Base-by-base conservation (phyloP, 2,329 filamentous ascomycete species). In the Colletotrichum sp. region DNA sequence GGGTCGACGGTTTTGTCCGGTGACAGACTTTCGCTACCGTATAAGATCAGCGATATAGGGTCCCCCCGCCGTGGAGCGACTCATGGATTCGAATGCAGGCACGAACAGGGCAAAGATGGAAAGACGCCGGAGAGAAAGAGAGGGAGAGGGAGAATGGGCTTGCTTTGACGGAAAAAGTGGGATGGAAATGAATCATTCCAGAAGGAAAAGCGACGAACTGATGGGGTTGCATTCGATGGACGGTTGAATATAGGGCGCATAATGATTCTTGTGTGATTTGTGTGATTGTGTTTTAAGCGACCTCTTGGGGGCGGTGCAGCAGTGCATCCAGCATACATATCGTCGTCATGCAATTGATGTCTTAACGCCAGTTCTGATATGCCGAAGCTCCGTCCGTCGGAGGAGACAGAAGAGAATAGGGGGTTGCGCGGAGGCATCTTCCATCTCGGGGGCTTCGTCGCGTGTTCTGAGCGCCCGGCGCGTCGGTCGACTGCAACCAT, bases 121-220 rank as follows among this genome's bases (percentile, higher is more conserved):
- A 66, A 66, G 9, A 18, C 21, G n/a, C n/a, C n/a, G n/a, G 43
- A 18, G 9, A 36, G 34, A 21, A 6, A 34, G 5, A 43, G 3
- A 26, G 32, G 8, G 18, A 24, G 30, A n/a, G 13, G 32, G 12
- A 13, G n/a, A 13, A 21, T n/a, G 43, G 65, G 9, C 43, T n/a
- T n/a, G 43, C 28, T 36, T 57, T 67, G 70, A 67, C 38, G 69
- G 63, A 70, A 72, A 75, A 75, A 72, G 73, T 75, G 72, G 72
- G 55, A 75, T 43, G 63, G 16, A 48, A 61, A 57, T 16, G 13
- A 60, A 28, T 9, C 15, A 57, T 48, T 60, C 58, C 18, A n/a
- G n/a, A 48, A 67, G 16, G 43, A 52, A 61, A 75, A n/a, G 68
- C 72, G 48, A 71, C 55, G 69, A 61, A 67, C 52, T 10, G 52